Evolutionary conservation across 306 rosid genomes (phyloP), one percentile per base, ranked within the genome.

Genomic region (Ochetophila trinervis): DNA sequence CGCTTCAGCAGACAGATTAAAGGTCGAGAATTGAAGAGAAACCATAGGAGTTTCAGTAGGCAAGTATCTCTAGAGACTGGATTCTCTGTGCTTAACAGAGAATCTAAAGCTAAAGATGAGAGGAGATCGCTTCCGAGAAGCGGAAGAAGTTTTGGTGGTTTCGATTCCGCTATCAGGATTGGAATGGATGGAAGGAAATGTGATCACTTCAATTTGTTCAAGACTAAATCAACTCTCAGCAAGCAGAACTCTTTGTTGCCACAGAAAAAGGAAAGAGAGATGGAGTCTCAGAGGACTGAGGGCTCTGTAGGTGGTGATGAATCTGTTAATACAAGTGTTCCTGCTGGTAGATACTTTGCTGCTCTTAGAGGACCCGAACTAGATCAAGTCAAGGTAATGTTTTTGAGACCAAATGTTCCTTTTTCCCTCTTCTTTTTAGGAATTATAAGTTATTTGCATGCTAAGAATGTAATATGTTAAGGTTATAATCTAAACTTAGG

Each of bases 361-460:
- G 97, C 97, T 36, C 96, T 91, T 48, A 86, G 80, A 71, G 97
- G 97, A 36, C 93, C 97, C 52, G 97, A 88, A 66, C 80, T 91
- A n/a, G 96, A 91, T 34, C 75, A 88, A 88, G 89, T 91, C 80
- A 91, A 84, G 95, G 97, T 90, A 19, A 76, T 16, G 23, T 20
- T 20, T n/a, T 9, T 45, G 49, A n/a, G 11, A 32, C 24, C 24
- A 6, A 19, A 14, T 8, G 20, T 16, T 11, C 18, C 49, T 17
- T 47, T 15, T 45, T 21, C 23, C 44, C 23, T 44, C 2, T 8
- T 57, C 20, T 30, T 57, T 57, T 27, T n/a, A n/a, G n/a, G n/a
- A n/a, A n/a, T 24, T 7, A 57, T 4, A 2, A 3, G 11, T 8
- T 45, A 45, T 15, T 27, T 27, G 2, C 3, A 27, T 27, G 32